These are phyloP conservation scores for Pilatotrama ljubarskyi DNA, from an alignment of 768 basidiomycete species.

Conservation along the genomic window DNA sequence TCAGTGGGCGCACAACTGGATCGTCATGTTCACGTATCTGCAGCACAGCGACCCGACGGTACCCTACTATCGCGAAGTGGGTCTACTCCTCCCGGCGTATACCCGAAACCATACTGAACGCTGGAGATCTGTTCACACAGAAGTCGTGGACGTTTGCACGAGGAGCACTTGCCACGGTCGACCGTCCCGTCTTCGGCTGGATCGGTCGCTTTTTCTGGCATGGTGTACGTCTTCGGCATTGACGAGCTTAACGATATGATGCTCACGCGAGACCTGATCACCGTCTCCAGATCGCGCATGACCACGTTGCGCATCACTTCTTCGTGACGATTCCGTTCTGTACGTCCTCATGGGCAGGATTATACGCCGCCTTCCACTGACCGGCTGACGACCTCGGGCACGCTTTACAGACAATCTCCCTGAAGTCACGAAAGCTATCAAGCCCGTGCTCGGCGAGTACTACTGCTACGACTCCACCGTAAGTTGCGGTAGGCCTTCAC, in stretches of 20 bases:
- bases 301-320: slow-evolving; percentile 37
- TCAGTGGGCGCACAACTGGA: slow-evolving; percentile 46
- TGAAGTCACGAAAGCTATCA: slow-evolving; percentile 32
- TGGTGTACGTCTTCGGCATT: slow-evolving; percentile 18
- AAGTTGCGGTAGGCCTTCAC: neutral
- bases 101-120: neutral
- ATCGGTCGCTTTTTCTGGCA: slow-evolving; percentile 34
- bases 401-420: slow-evolving; percentile 31
- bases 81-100: neutral
- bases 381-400: neutral
- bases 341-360: neutral
- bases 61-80: slow-evolving; percentile 25
- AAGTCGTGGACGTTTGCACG: slow-evolving; percentile 29
- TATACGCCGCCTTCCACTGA: neutral
- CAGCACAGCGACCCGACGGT: slow-evolving; percentile 31
- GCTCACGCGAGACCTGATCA: neutral
- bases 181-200: slow-evolving; percentile 36
- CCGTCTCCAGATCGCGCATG: slow-evolving; percentile 29
- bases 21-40: slow-evolving; percentile 31
- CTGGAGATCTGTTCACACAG: slow-evolving; percentile 1
- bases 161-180: slow-evolving; percentile 34
- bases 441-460: slow-evolving; percentile 32
- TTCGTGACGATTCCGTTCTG: slow-evolving; percentile 28
- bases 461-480: slow-evolving; percentile 33
- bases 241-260: neutral